Base-by-base conservation (phyloP, 148 eudicot genomes). In the Talinum fruticosum region DNA sequence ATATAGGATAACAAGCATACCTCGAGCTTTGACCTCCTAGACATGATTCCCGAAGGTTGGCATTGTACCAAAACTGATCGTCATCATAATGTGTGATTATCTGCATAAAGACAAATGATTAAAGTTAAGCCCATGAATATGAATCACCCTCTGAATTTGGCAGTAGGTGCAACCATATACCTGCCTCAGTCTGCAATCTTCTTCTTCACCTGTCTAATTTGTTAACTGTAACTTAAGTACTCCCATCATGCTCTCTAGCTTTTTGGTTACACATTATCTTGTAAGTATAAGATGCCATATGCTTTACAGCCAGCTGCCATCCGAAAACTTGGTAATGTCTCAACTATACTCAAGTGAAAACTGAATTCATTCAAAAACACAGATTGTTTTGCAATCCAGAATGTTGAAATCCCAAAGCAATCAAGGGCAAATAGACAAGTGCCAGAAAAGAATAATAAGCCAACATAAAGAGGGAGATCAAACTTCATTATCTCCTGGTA, bases 71-170 rank as follows among this genome's bases (percentile, higher is more conserved):
- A 73, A 51, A 51, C 76, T 14, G 18, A 21, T 41, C 41, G 26
- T 53, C 45, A 36, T 34, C 61, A 78, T 24, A 71, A 36, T 54
- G 44, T 71, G 24, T 10, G 24, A 21, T 41, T 57, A 26, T 28
- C 65, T 78, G 75, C 34, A 71, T 15, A 23, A 71, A 72, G 64
- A 69, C 71, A 78, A 3, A 45, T 36, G 12, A 29, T 7, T 45
- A 71, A 49, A 32, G 18, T 53, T 33, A 19, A n/a, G 6, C 76
- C 7, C 18, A 73, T 21, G 34, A 45, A 44, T 47, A 26, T 28
- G 57, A 47, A 24, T 35, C 53, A 71, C 44, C 34, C 21, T 23
- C 76, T 28, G 28, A 35, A 19, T 18, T 59, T 38, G 32, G 38
- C 21, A 59, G 59, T 70, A 26, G 8, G 14, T 26, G 66, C 66